Evolutionary conservation across 805 yeast species (phyloP).

Genomic region (Wickerhamiella brachini): DNA sequence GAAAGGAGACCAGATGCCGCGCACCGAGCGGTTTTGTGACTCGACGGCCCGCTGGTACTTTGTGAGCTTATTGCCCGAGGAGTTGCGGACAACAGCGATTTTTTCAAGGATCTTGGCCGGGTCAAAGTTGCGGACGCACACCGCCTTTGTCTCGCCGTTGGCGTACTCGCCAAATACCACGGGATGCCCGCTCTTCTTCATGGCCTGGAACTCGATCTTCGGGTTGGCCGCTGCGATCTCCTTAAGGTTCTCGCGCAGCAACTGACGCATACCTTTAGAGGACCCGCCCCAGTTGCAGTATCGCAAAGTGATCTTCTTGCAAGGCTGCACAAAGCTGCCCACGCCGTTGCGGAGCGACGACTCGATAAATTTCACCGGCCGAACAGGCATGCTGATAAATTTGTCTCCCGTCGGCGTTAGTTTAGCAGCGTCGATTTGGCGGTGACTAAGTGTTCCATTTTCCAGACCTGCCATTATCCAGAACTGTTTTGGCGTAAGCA

Average conservation of each 20-base stretch:
- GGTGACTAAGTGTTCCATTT: background rate
- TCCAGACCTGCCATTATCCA: too few relatives aligned
- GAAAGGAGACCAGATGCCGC: constrained; percentile 98
- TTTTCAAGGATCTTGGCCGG: constrained; percentile 49
- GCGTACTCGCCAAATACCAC: constrained; percentile 46
- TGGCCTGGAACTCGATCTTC: constrained; percentile 56
- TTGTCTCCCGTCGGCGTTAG: too few relatives aligned
- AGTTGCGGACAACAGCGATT: constrained; percentile 46
- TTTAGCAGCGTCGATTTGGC: too few relatives aligned
- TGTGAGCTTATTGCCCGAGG: constrained; percentile 49
- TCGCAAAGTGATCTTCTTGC: constrained; percentile 59
- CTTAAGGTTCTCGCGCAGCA: constrained; percentile 40
- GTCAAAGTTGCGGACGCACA: constrained; percentile 66
- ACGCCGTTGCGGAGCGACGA: constrained; percentile 22
- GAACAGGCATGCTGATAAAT: constrained; percentile 14
- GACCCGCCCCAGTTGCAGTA: constrained; percentile 96
- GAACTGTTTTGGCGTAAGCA: too few relatives aligned
- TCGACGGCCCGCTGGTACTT: constrained; percentile 67
- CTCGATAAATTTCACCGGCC: constrained; percentile 11
- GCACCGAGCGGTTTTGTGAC: constrained; percentile 66
- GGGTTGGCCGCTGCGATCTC: constrained; percentile 47
- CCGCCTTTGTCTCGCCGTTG: constrained; percentile 35
- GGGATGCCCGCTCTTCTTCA: constrained; percentile 74
- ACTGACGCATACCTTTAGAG: constrained; percentile 64
- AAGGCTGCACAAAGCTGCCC: constrained; percentile 30